These are phyloP conservation scores for Hymenoscyphus fructigenus DNA, from an alignment of 2,329 filamentous ascomycete genomes.

Conservation along the genomic window DNA sequence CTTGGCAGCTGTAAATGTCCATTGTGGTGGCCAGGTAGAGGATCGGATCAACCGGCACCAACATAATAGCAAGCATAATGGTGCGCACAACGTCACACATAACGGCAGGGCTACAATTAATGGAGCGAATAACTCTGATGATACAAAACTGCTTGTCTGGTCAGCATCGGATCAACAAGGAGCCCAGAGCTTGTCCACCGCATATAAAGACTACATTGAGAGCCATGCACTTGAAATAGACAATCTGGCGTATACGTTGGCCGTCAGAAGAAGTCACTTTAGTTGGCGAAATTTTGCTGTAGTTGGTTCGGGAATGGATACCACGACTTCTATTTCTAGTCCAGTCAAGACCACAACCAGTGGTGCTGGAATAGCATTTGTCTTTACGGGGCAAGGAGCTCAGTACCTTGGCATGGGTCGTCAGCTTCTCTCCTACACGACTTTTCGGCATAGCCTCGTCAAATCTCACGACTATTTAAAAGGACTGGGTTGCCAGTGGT, in stretches of 20 bases:
- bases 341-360: conserved; percentile 13
- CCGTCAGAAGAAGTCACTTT: conserved; percentile 21
- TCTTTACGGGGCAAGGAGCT: conserved; percentile 30
- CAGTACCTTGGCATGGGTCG: conserved; percentile 27
- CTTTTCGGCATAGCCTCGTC: conserved; percentile 1
- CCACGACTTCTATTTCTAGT: neutral
- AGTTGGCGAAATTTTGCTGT: conserved; percentile 23
- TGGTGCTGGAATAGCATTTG: conserved; percentile 11
- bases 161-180: no score
- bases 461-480: neutral
- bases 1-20: no score
- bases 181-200: no score
- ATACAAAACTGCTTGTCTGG: neutral
- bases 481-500: neutral
- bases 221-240: no score
- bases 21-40: no score
- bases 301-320: neutral
- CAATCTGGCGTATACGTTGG: conserved; percentile 31
- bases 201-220: no score
- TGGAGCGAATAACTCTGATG: neutral
- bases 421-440: conserved; percentile 13
- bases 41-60: no score
- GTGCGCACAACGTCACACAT: no score
- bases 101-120: no score
- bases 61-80: no score